A percentile compares a stretch with the other conserved stretches of the same genome.
Conservation (phyloP, 345 rosid species). For the Eucalyptus globulus region DNA sequence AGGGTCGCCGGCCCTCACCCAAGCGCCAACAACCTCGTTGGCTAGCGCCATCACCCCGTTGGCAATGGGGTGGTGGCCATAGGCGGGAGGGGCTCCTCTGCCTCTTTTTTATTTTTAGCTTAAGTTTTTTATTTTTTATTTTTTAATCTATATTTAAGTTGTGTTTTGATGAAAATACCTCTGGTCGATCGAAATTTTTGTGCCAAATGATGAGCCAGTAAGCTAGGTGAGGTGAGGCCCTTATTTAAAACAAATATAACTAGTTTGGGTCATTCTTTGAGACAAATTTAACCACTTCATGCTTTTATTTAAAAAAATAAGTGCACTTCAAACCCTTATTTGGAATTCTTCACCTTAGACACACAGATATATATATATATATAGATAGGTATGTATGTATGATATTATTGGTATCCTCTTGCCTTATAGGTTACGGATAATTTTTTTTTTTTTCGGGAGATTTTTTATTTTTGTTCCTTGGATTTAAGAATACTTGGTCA, state of each 20-base stretch:
- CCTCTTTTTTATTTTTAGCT: no score
- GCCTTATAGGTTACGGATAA: not conserved
- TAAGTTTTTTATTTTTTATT: no score
- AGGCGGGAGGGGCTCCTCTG: rapidly evolving
- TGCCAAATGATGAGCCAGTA: rapidly evolving
- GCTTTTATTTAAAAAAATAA: no score
- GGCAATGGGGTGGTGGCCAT: no score
- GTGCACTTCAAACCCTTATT: rapidly evolving
- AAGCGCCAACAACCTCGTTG: rapidly evolving
- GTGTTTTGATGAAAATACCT: no score
- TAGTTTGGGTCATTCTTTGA: rapidly evolving
- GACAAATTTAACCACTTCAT: rapidly evolving
- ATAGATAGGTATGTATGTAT: no score
- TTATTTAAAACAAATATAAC: no score
- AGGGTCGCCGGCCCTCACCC: rapidly evolving
- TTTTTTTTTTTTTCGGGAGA: rapidly evolving
- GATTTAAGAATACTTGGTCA: not conserved
- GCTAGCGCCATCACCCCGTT: rapidly evolving
- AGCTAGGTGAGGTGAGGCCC: no score
- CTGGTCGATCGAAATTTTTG: rapidly evolving
- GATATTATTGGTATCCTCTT: no score
- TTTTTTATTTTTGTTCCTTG: not conserved
- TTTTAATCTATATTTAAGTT: no score
- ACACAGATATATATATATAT: rapidly evolving
- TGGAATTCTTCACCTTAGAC: no score